A percentile compares a stretch with the other conserved stretches of the same genome.
phyloP scores from a whole-genome alignment of 805 yeast species.

The Schwanniomyces pseudopolymorphus region DNA sequence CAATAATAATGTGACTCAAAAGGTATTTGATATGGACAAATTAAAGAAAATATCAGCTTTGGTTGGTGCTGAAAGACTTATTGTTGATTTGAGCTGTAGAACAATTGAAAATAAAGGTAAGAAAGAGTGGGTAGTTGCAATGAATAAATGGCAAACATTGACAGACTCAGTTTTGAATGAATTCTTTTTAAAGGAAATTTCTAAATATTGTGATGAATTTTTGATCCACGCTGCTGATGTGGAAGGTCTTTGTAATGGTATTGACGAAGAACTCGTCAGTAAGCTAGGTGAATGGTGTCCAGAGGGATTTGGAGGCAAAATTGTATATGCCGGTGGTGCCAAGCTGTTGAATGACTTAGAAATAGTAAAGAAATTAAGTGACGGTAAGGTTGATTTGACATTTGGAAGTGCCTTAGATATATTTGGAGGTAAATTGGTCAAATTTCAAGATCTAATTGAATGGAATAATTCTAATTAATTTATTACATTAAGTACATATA shows the following conservation, averaged over 20 bases:
- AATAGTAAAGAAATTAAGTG: conserved; percentile 64
- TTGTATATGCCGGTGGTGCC: conserved; percentile 98
- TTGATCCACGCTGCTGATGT: conserved; percentile 98
- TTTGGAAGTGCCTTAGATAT: conserved; percentile 92
- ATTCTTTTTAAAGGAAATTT: conserved; percentile 53
- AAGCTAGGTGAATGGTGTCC: conserved; percentile 78
- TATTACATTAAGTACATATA: not conserved
- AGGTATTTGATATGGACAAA: conserved; percentile 47
- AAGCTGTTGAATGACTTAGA: conserved; percentile 66
- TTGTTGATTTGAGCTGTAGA: conserved; percentile 89
- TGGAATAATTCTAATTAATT: conserved; percentile 55
- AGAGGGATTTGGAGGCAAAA: conserved; percentile 53
- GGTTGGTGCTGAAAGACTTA: conserved; percentile 68
- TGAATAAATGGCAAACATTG: conserved; percentile 94
- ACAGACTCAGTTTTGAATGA: conserved; percentile 61
- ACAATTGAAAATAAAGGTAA: conserved; percentile 20
- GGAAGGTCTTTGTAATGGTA: conserved; percentile 93
- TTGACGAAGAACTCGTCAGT: conserved; percentile 74
- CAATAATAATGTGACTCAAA: conserved; percentile 42
- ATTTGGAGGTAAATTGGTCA: conserved; percentile 86
- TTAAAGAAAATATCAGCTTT: conserved; percentile 46
- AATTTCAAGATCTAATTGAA: conserved; percentile 66
- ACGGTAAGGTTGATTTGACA: conserved; percentile 86
- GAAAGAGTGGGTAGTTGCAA: conserved; percentile 86
- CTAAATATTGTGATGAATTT: conserved; percentile 78